Evolutionary conservation across 371 early-diverging fungal species (phyloP), one percentile per base, ranked within the genome.

Genomic region (Apophysomyces variabilis): DNA sequence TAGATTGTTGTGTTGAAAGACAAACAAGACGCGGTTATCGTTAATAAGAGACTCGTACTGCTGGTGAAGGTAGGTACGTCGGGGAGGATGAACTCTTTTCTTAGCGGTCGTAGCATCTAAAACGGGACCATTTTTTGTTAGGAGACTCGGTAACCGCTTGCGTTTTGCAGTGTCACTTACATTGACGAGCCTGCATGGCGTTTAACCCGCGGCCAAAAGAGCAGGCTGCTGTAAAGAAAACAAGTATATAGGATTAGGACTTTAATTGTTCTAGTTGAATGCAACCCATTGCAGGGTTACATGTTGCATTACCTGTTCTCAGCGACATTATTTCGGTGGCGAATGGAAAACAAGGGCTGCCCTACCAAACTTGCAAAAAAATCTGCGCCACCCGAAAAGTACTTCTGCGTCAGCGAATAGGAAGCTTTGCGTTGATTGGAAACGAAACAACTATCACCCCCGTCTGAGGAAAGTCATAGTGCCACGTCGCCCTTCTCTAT

Each of bases 1-100:
- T 72, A 90, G 75, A 66, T 90, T 90, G 82, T 88, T 90, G 78
- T 88, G 87, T 68, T 90, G 90, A 50, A 86, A 82, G 60, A 90
- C 76, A 64, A 90, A 78, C 60, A 88, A 67, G 64, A 83, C 78
- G 26, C 88, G 78, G 72, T 87, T 88, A 56, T 80, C 69, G 35
- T 77, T 66, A 38, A 89, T 61, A 39, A 86, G 69, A 7, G 78
- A 65, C 37, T 73, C 62, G 67, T 89, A 89, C 64, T 82, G 70
- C 46, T 86, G 72, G 63, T 84, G 77, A 32, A 86, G 75, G 58
- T 79, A 89, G 3, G 74, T 73, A 62, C 84, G 84, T 45, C 79
- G 71, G 21, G 84, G 83, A 61, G 80, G 80, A 38, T 80, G 79
- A 21, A 71, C 69, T 2, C 65, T 16, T 46, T 70, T 69, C 35